Base-by-base conservation (phyloP, 2,329 filamentous ascomycete species). In the Colletotrichum sp. region DNA sequence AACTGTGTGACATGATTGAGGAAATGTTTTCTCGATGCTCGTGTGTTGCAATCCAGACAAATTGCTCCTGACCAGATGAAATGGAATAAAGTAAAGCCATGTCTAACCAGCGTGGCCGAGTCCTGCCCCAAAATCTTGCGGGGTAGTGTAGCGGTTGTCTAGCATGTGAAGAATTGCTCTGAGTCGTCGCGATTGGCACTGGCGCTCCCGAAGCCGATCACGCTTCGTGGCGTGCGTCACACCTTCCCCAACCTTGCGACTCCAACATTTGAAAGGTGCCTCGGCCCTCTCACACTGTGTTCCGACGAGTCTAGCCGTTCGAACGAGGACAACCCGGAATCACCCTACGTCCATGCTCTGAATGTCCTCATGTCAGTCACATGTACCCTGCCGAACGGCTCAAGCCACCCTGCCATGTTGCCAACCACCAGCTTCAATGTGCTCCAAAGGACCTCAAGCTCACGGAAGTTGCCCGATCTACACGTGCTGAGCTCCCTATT, bases 381-480 rank as follows among this genome's bases (percentile, higher is more conserved):
- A 76, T 74, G 74, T 44, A 34, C 34, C 26, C 44, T 24, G 30
- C 3, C n/a, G 44, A 6, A 36, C 26, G 49, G 28, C 44, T 28
- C 28, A 55, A 71, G 55, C 71, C 64, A 28, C 34, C 34, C 24
- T 32, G 32, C 24, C 49, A 39, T 36, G 28, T 36, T 26, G 36
- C 60, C 68, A 64, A 64, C 60, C 68, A 55, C 39, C 68, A 70
- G 28, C 28, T 30, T 65, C 34, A 39, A 55, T 60, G 15, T 55
- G 44, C 16, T 44, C 68, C 44, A 26, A 68, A 21, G 18, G 68
- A 39, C 13, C 16, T 68, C 44, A n/a, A 21, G 49, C 26, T 16
- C 64, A 65, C 73, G 73, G 73, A 76, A 76, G 13, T 76, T 76
- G 70, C 9, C 73, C 73, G 73, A 64, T 63, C 52, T 36, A 72